phyloP scores from a whole-genome alignment of 2,329 filamentous ascomycete genomes.

The Penicillium sp. region DNA sequence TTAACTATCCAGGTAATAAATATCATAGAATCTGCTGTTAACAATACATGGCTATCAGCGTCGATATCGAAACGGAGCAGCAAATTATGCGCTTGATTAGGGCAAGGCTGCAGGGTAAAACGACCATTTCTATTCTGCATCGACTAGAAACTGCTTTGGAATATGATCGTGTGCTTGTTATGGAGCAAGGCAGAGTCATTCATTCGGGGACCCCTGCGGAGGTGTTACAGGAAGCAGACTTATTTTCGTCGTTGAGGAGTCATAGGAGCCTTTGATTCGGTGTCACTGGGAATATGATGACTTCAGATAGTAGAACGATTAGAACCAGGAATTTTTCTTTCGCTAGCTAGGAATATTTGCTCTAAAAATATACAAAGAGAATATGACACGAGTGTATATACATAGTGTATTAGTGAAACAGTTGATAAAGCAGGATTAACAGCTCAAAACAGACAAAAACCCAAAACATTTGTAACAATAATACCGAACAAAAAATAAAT shows the following conservation, averaged over 20 bases:
- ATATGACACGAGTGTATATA: background rate
- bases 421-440: background rate
- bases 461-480: background rate
- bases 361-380: background rate
- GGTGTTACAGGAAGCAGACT: background rate
- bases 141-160: constrained; percentile 1
- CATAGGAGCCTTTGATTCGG: no score
- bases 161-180: background rate
- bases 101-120: background rate
- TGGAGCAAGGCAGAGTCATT: background rate
- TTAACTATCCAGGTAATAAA: background rate
- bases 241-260: background rate
- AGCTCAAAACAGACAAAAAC: background rate
- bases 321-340: no score
- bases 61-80: background rate
- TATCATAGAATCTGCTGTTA: background rate
- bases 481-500: background rate
- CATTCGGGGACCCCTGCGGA: background rate
- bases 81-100: constrained; percentile 1
- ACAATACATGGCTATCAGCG: background rate
- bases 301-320: no score
- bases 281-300: no score
- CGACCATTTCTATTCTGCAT: background rate
- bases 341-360: no score
- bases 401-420: background rate